A percentile compares a stretch with the other conserved stretches of the same genome.
Evolutionary conservation across 306 rosid species (phyloP).

Genomic region (Quercus dentata): DNA sequence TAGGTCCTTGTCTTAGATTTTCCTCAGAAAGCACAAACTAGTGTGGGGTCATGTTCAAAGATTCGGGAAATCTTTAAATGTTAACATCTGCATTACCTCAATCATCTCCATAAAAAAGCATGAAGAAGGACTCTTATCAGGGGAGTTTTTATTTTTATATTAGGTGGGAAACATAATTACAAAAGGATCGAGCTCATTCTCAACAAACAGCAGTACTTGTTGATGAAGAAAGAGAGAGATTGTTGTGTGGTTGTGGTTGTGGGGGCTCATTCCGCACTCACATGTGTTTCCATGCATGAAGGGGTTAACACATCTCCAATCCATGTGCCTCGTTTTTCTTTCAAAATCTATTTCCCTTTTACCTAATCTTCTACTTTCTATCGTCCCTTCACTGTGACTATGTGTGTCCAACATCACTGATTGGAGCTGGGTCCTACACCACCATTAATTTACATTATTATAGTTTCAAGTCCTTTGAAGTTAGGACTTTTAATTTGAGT

Average conservation of each 20-base stretch:
- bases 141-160: not conserved
- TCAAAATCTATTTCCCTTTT: not conserved
- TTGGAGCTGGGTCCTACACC: not conserved
- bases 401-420: not conserved
- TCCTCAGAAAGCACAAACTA: not conserved
- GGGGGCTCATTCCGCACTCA: not conserved
- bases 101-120: not conserved
- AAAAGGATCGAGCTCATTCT: not conserved
- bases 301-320: not conserved
- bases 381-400: too few relatives aligned
- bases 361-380: not conserved
- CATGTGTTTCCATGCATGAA: not conserved
- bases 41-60: not conserved
- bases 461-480: not conserved
- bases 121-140: not conserved
- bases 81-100: not conserved
- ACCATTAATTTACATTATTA: not conserved
- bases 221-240: not conserved
- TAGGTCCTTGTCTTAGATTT: not conserved
- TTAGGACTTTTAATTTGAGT: not conserved
- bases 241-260: not conserved
- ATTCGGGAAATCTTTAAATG: not conserved
- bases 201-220: not conserved
- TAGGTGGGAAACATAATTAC: not conserved
- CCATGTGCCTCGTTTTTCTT: slow-evolving; percentile 1